Evolutionary conservation across 2,329 filamentous ascomycete genomes (phyloP), one percentile per base, ranked within the genome.

Genomic region (Teratosphaeria pseudoeucalypti): DNA sequence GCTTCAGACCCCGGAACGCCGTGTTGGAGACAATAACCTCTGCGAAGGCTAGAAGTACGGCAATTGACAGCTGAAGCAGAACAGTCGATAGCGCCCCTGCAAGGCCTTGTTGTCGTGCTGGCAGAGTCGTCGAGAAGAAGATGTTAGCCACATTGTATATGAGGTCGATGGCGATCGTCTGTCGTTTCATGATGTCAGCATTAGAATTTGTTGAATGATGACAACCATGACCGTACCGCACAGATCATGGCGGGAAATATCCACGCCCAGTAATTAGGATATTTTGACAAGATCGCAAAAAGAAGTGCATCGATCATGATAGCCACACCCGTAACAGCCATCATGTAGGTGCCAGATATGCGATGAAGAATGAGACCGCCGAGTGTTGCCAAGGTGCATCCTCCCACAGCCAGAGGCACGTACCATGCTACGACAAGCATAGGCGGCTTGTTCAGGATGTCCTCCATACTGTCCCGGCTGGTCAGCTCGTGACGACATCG

Each of bases 131-230:
- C 0, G 87, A 90, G 55, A 73, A 87, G 73, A 89, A 92, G 61
- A 92, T 82, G 67, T 88, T 91, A 19, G 85, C 82, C 1, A 91
- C 81, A 68, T 87, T 90, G 74, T 86, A 91, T 6, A 84, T 84
- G 58, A 91, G 84, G 67, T 92, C 89, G 61, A 91, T 84, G 19
- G 86, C 87, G 37, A 91, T 77, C 0, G 88, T 92, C 43, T 49
- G n/a, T 49, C 29, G 43, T n/a, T 4, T 49, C 6, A 19, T 26
- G 2, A 19, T 19, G 10, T 49, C 16, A 49, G 43, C n/a, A 49
- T n/a, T 14, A n/a, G 23, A 6, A 4, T 49, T 6, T 1, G 16
- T n/a, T n/a, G 3, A 49, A 10, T 11, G 16, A 11, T 23, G 19
- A 19, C 16, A 19, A 19, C 5, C n/a, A 49, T n/a, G 16, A 23